These are phyloP conservation scores for Penicillium cosmopolitanum DNA, from an alignment of 495 filamentous ascomycete genomes.

Conservation along the genomic window DNA sequence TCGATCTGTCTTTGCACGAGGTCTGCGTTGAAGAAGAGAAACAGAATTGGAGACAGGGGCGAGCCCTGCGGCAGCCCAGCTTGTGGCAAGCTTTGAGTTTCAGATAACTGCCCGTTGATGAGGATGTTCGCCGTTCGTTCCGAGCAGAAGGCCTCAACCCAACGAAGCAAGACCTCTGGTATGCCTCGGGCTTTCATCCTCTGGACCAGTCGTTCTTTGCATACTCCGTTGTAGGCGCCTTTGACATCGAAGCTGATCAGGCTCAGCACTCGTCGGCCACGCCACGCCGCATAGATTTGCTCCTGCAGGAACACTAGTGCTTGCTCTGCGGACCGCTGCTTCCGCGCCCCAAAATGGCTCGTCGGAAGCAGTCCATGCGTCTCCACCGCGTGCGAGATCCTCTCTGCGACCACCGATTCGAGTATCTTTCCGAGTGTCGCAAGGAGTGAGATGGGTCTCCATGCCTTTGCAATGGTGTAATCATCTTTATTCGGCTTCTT, in stretches of 20 bases:
- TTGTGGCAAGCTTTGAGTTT: constrained; percentile 17
- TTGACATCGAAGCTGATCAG: constrained; percentile 48
- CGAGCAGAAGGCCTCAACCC: constrained; percentile 37
- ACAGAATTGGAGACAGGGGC: constrained; percentile 36
- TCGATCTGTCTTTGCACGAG: constrained; percentile 31
- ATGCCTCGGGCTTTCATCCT: constrained; percentile 38
- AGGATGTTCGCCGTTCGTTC: constrained; percentile 21
- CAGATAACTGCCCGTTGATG: constrained; percentile 19
- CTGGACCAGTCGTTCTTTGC: constrained; percentile 35
- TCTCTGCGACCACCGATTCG: constrained; percentile 32
- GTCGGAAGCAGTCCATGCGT: constrained; percentile 17
- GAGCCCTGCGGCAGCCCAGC: constrained; percentile 33
- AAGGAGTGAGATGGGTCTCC: constrained; percentile 34
- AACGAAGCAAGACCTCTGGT: constrained; percentile 30
- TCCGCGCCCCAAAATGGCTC: no score
- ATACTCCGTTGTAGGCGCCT: constrained; percentile 46
- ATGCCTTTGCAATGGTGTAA: constrained; percentile 29
- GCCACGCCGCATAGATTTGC: constrained; percentile 30
- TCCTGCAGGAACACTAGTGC: constrained; percentile 33
- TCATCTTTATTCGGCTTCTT: constrained; percentile 28
- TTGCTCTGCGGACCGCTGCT: constrained; percentile 19
- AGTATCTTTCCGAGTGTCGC: constrained; percentile 34
- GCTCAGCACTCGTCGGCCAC: constrained; percentile 24
- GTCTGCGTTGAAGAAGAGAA: constrained; percentile 36
- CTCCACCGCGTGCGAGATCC: constrained; percentile 31